phyloP scores from a whole-genome alignment of 495 filamentous ascomycete genomes.

The Gamarada debralockiae region DNA sequence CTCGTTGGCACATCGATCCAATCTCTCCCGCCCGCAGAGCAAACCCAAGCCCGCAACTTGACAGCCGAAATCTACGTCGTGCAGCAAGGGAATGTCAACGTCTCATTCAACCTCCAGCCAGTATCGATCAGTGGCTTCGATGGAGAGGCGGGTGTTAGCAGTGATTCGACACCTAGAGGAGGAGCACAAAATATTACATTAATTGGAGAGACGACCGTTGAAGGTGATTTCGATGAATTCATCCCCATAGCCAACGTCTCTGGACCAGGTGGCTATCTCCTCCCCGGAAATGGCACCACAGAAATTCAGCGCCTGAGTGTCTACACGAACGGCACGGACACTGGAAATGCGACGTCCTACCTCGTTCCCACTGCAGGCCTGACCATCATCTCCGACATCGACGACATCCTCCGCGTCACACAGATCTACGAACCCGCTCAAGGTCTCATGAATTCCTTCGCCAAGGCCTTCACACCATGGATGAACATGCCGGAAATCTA shows the following conservation, averaged over 20 bases:
- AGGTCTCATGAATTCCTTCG: constrained; percentile 75
- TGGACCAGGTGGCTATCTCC: constrained; percentile 40
- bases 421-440: constrained; percentile 74
- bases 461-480: constrained; percentile 65
- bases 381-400: constrained; percentile 71
- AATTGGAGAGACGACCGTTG: constrained; percentile 51
- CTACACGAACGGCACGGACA: constrained; percentile 55
- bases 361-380: constrained; percentile 64
- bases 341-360: constrained; percentile 73
- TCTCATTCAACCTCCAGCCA: constrained; percentile 60
- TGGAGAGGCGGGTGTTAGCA: constrained; percentile 30
- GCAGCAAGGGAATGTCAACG: constrained; percentile 59
- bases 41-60: constrained; percentile 65
- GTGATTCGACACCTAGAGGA: constrained; percentile 37
- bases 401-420: constrained; percentile 78
- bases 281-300: constrained; percentile 56
- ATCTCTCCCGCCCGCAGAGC: constrained; percentile 53
- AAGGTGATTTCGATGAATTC: constrained; percentile 72
- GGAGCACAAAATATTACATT: constrained; percentile 53
- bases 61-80: constrained; percentile 68
- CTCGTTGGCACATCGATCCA: constrained; percentile 58
- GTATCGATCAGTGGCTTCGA: constrained; percentile 20
- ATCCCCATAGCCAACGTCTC: constrained; percentile 49
- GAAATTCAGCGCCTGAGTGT: constrained; percentile 62
- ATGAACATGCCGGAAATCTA: constrained; percentile 77